Percentiles rank a stretch among this genome's conserved stretches.
phyloP scores from a whole-genome alignment of 75 land plant genomes.

The Azolla pinnata region DNA sequence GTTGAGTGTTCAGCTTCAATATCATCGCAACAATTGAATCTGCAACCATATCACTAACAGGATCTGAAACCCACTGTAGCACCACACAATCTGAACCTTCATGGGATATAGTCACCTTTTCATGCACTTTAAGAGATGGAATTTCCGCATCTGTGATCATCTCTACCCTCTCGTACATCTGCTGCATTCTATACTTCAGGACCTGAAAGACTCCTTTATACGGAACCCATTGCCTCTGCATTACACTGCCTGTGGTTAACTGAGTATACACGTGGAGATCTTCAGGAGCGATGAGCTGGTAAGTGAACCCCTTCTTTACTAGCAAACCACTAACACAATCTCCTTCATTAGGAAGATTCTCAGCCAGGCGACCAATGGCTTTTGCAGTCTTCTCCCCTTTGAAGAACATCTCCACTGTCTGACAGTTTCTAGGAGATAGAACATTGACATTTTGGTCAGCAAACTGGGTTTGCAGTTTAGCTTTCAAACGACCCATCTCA shows the following conservation, averaged over 20 bases:
- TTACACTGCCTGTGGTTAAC: conserved; percentile 76
- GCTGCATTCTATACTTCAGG: conserved; percentile 57
- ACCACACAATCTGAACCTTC: conserved; percentile 65
- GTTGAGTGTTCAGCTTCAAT: conserved; percentile 61
- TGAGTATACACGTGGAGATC: conserved; percentile 87
- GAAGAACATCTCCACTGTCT: conserved; percentile 90
- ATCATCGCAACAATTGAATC: conserved; percentile 90
- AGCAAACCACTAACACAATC: conserved; percentile 76
- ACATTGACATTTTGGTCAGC: conserved; percentile 78
- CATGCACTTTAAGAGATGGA: conserved; percentile 66
- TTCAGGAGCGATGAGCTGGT: conserved; percentile 97
- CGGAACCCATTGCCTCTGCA: conserved; percentile 81
- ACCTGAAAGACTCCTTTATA: conserved; percentile 77
- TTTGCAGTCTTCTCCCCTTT: conserved; percentile 92
- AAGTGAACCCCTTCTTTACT: conserved; percentile 84
- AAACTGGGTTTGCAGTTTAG: conserved; percentile 69
- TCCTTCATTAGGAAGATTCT: conserved; percentile 70
- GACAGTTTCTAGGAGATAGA: conserved; percentile 88
- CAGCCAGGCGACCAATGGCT: conserved; percentile 80
- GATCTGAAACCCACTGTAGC: conserved; percentile 85
- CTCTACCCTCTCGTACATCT: conserved; percentile 90
- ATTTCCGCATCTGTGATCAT: conserved; percentile 35
- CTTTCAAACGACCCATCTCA: conserved; percentile 93
- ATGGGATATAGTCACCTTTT: conserved; percentile 62
- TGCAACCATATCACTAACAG: conserved; percentile 93